These are phyloP conservation scores for Lathyrus oleraceus DNA, from an alignment of 306 rosid genomes.

Conservation along the genomic window DNA sequence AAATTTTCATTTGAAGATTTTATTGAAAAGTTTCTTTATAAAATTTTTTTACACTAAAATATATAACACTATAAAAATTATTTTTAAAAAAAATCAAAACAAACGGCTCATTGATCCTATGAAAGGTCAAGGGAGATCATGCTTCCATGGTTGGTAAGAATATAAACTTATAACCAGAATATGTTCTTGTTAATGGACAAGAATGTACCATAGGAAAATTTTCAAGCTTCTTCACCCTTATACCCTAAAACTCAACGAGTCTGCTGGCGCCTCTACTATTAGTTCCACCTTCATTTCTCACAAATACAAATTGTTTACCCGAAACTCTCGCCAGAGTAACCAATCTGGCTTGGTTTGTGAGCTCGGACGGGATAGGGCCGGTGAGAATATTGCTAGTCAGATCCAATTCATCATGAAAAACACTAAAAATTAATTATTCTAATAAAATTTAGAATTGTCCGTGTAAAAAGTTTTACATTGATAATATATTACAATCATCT, in stretches of 20 bases:
- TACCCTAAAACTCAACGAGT: slow-evolving; percentile 64
- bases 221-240: slow-evolving; percentile 56
- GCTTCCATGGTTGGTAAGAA: slow-evolving; percentile 55
- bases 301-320: slow-evolving; percentile 75
- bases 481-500: no score
- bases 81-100: no score
- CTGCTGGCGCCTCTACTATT: slow-evolving; percentile 83
- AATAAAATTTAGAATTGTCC: no score
- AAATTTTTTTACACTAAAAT: no score
- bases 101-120: no score
- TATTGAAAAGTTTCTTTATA: no score
- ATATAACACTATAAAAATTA: no score
- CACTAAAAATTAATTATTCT: no score
- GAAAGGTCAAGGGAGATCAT: slow-evolving; percentile 77
- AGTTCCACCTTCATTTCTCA: slow-evolving; percentile 79
- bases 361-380: slow-evolving; percentile 58
- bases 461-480: no score
- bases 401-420: no score
- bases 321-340: slow-evolving; percentile 61
- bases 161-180: slow-evolving; percentile 62
- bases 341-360: slow-evolving; percentile 62
- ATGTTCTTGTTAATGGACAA: slow-evolving; percentile 64
- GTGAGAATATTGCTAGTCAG: slow-evolving; percentile 56
- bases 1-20: no score
- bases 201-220: slow-evolving; percentile 65